phyloP scores from a whole-genome alignment of 805 yeast genomes.

The Danielia reshetovae region DNA sequence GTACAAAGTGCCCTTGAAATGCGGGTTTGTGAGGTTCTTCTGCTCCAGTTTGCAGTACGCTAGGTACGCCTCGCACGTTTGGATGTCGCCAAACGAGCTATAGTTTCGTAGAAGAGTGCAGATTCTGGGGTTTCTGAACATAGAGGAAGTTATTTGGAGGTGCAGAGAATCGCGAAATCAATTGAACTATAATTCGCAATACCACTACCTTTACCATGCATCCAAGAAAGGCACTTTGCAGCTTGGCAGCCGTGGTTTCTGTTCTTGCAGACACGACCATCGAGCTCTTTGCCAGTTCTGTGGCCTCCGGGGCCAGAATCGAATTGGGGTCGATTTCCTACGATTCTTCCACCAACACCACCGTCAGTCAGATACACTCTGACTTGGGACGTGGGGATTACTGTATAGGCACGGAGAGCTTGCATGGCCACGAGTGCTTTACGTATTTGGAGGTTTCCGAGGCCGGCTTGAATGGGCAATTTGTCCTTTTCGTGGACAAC shows the following conservation, averaged over 20 bases:
- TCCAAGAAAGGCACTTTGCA: too few species aligned
- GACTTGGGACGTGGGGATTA: constrained; percentile 10
- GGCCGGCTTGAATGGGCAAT: constrained; percentile 7
- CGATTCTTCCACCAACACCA: constrained; percentile 6
- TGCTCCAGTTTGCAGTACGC: constrained; percentile 23
- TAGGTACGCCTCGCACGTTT: constrained; percentile 28
- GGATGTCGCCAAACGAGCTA: too few species aligned
- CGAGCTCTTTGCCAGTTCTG: too few species aligned
- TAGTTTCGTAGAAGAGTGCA: too few species aligned
- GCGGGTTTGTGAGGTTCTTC: constrained; percentile 32
- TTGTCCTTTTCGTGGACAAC: constrained; percentile 5
- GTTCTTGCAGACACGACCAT: too few species aligned
- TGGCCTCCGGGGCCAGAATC: neutral
- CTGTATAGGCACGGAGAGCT: constrained; percentile 32
- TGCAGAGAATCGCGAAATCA: too few species aligned
- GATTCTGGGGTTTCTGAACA: too few species aligned
- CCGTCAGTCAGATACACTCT: constrained; percentile 7
- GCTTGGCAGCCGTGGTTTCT: too few species aligned
- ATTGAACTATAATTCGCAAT: too few species aligned
- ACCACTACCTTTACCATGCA: too few species aligned
- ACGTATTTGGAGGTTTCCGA: constrained; percentile 12
- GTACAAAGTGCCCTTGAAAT: constrained; percentile 52
- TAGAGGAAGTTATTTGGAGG: too few species aligned
- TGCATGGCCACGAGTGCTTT: constrained; percentile 30
- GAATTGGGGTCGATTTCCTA: constrained; percentile 15